A percentile compares a stretch with the other conserved stretches of the same genome.
Conservation (phyloP, 139 green algal genomes). For the Astrephomene gubernaculifera region DNA sequence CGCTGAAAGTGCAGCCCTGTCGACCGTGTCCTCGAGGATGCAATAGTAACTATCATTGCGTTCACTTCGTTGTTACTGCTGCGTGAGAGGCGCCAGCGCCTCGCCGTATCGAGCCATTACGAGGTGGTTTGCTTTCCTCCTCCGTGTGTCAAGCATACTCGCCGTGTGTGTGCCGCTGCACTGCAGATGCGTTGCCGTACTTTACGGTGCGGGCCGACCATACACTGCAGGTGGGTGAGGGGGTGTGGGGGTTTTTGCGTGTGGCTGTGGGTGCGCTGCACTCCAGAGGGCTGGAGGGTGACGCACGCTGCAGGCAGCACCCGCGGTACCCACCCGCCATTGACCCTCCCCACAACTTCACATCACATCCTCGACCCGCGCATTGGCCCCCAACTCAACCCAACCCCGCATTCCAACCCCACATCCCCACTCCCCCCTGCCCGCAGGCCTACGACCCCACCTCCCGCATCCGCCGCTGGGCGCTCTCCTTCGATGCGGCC, state of each 20-base stretch:
- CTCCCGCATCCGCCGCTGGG: slow-evolving; percentile 71
- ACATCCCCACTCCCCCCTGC: neutral
- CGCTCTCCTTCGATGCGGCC: slow-evolving; percentile 68
- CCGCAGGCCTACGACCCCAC: slow-evolving; percentile 63
- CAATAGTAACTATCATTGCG: too few species aligned
- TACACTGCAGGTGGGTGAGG: slow-evolving; percentile 44
- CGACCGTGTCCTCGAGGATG: too few species aligned
- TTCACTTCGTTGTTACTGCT: neutral
- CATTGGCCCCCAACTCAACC: neutral
- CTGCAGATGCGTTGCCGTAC: neutral
- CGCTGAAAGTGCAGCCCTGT: too few species aligned
- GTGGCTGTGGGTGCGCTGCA: neutral
- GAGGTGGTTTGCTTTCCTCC: neutral
- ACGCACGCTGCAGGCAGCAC: neutral
- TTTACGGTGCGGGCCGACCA: slow-evolving; percentile 65
- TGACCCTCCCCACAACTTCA: neutral
- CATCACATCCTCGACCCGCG: too few species aligned
- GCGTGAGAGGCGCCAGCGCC: neutral
- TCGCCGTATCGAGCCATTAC: neutral
- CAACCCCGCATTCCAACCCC: neutral
- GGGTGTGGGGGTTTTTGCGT: neutral
- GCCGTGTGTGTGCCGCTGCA: neutral
- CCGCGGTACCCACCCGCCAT: neutral
- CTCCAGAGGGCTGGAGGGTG: neutral
- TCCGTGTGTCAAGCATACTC: neutral